Evolutionary conservation across 1,139 yeast species (phyloP), one percentile per base, ranked within the genome.

Genomic region (Debaryomyces coudertii): DNA sequence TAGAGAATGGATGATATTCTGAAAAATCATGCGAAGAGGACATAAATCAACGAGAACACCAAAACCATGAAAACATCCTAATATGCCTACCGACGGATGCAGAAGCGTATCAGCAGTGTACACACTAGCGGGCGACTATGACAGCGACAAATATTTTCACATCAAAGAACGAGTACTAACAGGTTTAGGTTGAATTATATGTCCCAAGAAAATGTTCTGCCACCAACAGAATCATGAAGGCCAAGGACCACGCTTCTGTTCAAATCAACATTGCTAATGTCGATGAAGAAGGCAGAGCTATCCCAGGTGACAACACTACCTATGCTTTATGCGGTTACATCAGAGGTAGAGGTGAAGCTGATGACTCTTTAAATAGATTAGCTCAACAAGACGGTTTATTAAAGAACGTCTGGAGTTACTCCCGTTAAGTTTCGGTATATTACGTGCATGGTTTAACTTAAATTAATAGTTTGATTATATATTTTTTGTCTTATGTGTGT

Each of bases 191-290:
- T 80, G 99, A 95, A 86, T 92, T 93, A 80, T 93, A 93, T 96
- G 96, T 93, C 80, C 99, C 99, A 85, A 90, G 99, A 88, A 93
- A 93, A 85, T 93, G 99, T 85, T 93, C 98, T 80, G 99, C 99
- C 73, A 90, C 99, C 82, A 92, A 90, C 97, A 92, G 98, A 85
- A 90, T 95, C 83, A 92, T 93, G 86, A 90, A 90, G 85, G 95
- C 99, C 72, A 92, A 93, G 85, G 99, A 93, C 82, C 99, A 93
- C 79, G 95, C 98, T 65, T 89, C 98, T 61, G 98, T 95, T 67
- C 99, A 93, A 66, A 72, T 75, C 65, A 72, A 67, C 75, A 71
- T 75, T 57, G 80, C 80, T 58, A 73, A 74, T 62, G 76, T 75
- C 69, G 97, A 93, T 74, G 97, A 84, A 73, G 87, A 87, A 71